Percentiles rank a stretch among this genome's conserved stretches.
Evolutionary conservation across 2,329 filamentous ascomycete species (phyloP).

Genomic region (Alternaria ventricosa): DNA sequence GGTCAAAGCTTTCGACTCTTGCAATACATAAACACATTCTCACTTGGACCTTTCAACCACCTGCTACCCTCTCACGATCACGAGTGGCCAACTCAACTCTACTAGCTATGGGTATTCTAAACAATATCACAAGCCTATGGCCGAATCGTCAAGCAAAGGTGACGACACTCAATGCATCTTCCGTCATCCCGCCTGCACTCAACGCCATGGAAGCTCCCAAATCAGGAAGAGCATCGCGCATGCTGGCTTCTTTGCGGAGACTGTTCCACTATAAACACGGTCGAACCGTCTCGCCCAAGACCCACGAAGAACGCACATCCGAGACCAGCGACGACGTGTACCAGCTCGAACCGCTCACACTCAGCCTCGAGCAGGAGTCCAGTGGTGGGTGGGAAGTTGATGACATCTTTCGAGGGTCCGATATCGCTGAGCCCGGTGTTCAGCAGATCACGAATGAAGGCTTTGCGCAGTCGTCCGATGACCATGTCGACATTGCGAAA

Average conservation of each 20-base stretch:
- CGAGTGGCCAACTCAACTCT: neutral
- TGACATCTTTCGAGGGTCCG: neutral
- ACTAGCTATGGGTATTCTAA: neutral
- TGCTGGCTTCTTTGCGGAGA: neutral
- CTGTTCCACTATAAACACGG: neutral
- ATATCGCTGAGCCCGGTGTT: neutral
- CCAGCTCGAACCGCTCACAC: neutral
- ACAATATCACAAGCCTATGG: neutral
- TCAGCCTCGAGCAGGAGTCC: neutral
- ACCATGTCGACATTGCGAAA: neutral
- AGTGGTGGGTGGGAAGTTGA: neutral
- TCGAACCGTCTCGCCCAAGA: neutral
- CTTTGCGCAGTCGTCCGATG: neutral
- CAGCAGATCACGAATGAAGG: neutral
- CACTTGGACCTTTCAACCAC: neutral
- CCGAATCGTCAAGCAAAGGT: neutral
- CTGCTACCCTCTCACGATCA: neutral
- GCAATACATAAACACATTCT: neutral
- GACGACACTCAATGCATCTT: neutral
- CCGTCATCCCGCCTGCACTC: neutral
- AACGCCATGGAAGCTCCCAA: neutral
- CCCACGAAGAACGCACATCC: neutral
- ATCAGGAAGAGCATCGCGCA: neutral
- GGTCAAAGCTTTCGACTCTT: neutral
- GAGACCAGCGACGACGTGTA: neutral